Base-by-base conservation (phyloP, 768 basidiomycete species). In the Boletus patriciae region DNA sequence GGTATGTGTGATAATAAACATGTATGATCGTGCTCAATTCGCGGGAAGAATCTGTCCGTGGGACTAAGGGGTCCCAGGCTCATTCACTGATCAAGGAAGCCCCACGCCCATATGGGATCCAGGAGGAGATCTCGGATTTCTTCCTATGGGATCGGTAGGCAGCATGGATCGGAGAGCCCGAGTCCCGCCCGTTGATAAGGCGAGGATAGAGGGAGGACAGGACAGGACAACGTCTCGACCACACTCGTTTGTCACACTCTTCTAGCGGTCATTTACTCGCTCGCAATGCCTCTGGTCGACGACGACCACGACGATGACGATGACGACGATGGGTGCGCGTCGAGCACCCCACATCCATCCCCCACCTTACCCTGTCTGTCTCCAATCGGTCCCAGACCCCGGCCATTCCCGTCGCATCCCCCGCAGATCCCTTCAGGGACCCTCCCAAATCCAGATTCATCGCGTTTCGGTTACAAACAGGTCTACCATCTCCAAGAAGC, bases 211-310 rank as follows among this genome's bases (percentile, higher is more conserved):
- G 29, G 10, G 1, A 2, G 12, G 21, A 5, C 8, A 8, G 10
- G 3, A 12, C 11, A 37, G 18, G 42, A 42, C 37, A 18, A 66
- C 67, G 65, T 42, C 46, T 41, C 57, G 31, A 51, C 25, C 46
- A 59, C 66, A 29, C 57, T 68, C 66, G 1, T 65, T 69, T 42
- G 45, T 33, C 12, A 59, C 61, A 29, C 57, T 67, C 66, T 0
- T 62, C 56, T 65, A 48, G 16, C 13, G 1, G 18, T 46, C 27
- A 6, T 19, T 1, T 31, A 0, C 27, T 19, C 59, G 23, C 11
- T 45, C 10, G 55, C 53, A 18, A 36, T 53, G 23, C 67, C 66
- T 18, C 33, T 54, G 10, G 31, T 31, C 23, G 56, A 60, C 18
- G 55, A 57, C 34, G 62, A 59, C 44, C 55, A 49, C n/a, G 50